A percentile compares a stretch with the other conserved stretches of the same genome.
These are phyloP conservation scores for Nymphaea thermarum DNA, from an alignment of 164 flowering plant genomes.

Conservation along the genomic window DNA sequence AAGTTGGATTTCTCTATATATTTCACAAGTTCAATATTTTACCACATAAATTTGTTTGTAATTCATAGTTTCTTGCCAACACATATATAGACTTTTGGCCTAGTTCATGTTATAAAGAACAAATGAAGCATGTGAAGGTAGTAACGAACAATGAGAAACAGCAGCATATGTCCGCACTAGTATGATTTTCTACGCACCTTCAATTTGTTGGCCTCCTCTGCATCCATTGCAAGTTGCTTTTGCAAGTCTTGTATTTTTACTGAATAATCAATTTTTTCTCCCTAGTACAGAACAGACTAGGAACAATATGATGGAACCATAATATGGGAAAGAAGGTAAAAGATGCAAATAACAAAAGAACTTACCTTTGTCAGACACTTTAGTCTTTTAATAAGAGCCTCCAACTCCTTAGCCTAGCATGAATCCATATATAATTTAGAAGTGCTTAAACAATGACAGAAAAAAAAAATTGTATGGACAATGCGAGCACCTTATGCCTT, in stretches of 20 bases:
- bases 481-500: constrained; percentile 75
- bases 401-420: constrained; percentile 69
- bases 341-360: background rate
- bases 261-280: constrained; percentile 70
- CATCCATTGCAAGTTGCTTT: constrained; percentile 87
- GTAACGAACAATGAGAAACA: too few relatives aligned
- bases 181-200: constrained; percentile 28
- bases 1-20: too few relatives aligned
- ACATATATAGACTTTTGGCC: too few relatives aligned
- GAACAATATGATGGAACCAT: too few relatives aligned
- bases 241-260: constrained; percentile 86
- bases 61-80: too few relatives aligned
- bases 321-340: too few relatives aligned
- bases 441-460: background rate
- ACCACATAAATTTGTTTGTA: too few relatives aligned
- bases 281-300: constrained; percentile 23
- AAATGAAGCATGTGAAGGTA: too few relatives aligned
- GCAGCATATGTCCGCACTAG: too few relatives aligned
- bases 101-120: too few relatives aligned
- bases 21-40: too few relatives aligned
- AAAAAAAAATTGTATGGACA: background rate
- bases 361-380: constrained; percentile 70
- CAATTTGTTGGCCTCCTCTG: constrained; percentile 72
- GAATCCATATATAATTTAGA: background rate
- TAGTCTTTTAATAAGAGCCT: constrained; percentile 62